phyloP scores from a whole-genome alignment of 2,329 filamentous ascomycete genomes.

The Cordyceps pruinosa region DNA sequence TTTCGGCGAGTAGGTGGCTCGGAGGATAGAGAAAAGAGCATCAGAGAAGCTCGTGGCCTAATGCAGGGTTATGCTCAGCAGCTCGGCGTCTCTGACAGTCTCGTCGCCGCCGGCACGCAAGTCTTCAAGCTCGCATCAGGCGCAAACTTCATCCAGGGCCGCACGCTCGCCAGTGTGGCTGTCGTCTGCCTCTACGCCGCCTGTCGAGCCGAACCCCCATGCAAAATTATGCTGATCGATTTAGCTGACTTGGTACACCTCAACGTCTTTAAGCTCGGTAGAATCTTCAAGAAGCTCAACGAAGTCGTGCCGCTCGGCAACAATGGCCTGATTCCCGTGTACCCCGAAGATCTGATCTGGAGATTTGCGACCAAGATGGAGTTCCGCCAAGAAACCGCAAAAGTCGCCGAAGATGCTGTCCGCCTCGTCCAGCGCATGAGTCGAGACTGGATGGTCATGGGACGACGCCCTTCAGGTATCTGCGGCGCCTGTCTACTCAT shows the following conservation, averaged over 20 bases:
- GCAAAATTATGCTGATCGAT: constrained; percentile 90
- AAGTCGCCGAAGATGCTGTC: constrained; percentile 82
- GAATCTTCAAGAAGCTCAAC: constrained; percentile 78
- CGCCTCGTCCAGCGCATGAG: constrained; percentile 89
- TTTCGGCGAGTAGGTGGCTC: constrained; percentile 53
- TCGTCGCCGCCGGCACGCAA: constrained; percentile 59
- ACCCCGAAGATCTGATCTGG: constrained; percentile 84
- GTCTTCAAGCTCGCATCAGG: constrained; percentile 70
- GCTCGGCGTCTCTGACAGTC: constrained; percentile 53
- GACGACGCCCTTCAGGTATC: constrained; percentile 85
- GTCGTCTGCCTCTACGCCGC: constrained; percentile 89
- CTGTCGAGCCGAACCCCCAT: constrained; percentile 70
- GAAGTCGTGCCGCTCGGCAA: constrained; percentile 65
- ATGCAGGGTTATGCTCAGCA: constrained; percentile 57
- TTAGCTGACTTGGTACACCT: constrained; percentile 76
- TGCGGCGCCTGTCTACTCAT: constrained; percentile 92
- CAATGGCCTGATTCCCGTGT: constrained; percentile 58
- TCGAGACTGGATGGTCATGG: constrained; percentile 94
- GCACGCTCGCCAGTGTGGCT: constrained; percentile 75
- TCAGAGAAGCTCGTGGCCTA: constrained; percentile 50
- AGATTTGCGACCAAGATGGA: constrained; percentile 89
- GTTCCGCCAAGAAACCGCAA: constrained; percentile 73
- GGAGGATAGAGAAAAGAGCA: constrained; percentile 52
- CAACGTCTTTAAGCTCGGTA: constrained; percentile 88
- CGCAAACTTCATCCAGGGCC: constrained; percentile 77